These are phyloP conservation scores for Ceratocystis colombiana DNA, from an alignment of 2,329 filamentous ascomycete genomes.

Conservation along the genomic window DNA sequence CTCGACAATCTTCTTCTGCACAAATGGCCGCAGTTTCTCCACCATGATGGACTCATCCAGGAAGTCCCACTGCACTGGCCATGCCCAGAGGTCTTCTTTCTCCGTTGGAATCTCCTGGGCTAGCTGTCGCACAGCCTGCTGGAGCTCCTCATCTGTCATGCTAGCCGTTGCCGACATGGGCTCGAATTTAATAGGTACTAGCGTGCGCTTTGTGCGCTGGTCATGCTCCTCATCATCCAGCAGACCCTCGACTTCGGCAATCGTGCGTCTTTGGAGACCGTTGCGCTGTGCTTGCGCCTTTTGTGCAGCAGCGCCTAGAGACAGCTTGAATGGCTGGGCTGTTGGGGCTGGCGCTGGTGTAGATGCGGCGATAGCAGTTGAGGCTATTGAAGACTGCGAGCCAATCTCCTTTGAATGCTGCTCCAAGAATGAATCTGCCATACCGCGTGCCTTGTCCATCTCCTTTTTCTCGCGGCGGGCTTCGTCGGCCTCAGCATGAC, in stretches of 20 bases:
- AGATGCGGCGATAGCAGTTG: neutral
- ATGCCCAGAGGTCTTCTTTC: slow-evolving; percentile 80
- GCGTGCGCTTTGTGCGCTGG: slow-evolving; percentile 57
- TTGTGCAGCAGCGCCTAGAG: slow-evolving; percentile 78
- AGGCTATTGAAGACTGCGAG: neutral
- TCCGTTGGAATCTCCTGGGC: slow-evolving; percentile 84
- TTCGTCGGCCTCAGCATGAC: slow-evolving; percentile 67
- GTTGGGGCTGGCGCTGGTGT: slow-evolving; percentile 37
- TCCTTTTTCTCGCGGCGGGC: slow-evolving; percentile 57
- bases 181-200: slow-evolving; percentile 76
- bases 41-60: slow-evolving; percentile 71
- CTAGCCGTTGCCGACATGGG: slow-evolving; percentile 49
- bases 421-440: slow-evolving; percentile 86
- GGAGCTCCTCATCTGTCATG: slow-evolving; percentile 78
- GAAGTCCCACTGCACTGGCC: slow-evolving; percentile 85
- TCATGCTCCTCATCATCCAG: slow-evolving; percentile 91
- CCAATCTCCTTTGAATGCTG: slow-evolving; percentile 67
- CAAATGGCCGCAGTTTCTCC: slow-evolving; percentile 84
- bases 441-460: slow-evolving; percentile 66
- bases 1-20: slow-evolving; percentile 97
- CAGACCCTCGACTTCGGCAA: slow-evolving; percentile 87
- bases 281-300: slow-evolving; percentile 50
- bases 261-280: slow-evolving; percentile 58
- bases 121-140: slow-evolving; percentile 67
- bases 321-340: slow-evolving; percentile 82